Evolutionary conservation across 495 filamentous ascomycete genomes (phyloP).

Genomic region (Halenospora varia): DNA sequence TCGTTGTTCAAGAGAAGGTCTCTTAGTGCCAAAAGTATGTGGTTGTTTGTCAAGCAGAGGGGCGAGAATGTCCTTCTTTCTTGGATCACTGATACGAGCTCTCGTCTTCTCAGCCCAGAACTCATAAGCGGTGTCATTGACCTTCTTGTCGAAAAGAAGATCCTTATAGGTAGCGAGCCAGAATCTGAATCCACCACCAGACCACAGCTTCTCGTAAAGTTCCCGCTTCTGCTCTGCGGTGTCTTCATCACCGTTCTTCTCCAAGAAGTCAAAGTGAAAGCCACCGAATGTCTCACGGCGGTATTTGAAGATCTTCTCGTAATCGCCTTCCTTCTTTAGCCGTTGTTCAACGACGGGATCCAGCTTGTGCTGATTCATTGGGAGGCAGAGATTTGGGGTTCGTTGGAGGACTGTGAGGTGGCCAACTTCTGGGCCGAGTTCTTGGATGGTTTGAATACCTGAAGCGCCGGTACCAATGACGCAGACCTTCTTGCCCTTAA

Average conservation of each 20-base stretch:
- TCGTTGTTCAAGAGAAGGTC: constrained; percentile 46
- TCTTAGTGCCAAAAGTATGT: constrained; percentile 50
- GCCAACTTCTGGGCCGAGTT: constrained; percentile 31
- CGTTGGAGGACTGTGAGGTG: constrained; percentile 47
- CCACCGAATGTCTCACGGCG: constrained; percentile 5
- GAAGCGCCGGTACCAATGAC: constrained; percentile 56
- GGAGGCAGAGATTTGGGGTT: constrained; percentile 50
- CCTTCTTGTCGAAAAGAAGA: constrained; percentile 36
- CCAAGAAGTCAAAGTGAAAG: constrained; percentile 9
- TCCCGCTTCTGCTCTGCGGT: constrained; percentile 38
- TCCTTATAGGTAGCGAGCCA: constrained; percentile 46
- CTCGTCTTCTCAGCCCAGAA: constrained; percentile 54
- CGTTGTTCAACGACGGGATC: neutral
- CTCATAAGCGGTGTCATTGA: constrained; percentile 46
- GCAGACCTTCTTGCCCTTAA: constrained; percentile 49
- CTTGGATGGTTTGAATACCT: constrained; percentile 48
- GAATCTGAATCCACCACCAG: constrained; percentile 43
- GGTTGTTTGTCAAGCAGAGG: constrained; percentile 41
- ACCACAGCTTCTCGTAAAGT: constrained; percentile 28
- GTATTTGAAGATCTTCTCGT: constrained; percentile 5
- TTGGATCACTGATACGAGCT: constrained; percentile 43
- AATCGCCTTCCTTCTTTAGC: constrained; percentile 3
- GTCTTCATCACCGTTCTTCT: constrained; percentile 4
- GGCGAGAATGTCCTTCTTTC: constrained; percentile 45
- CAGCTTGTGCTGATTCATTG: constrained; percentile 34